Evolutionary conservation across 208 protist genomes (phyloP), one percentile per base, ranked within the genome.

Genomic region (Jaenimonas drosophilae): DNA sequence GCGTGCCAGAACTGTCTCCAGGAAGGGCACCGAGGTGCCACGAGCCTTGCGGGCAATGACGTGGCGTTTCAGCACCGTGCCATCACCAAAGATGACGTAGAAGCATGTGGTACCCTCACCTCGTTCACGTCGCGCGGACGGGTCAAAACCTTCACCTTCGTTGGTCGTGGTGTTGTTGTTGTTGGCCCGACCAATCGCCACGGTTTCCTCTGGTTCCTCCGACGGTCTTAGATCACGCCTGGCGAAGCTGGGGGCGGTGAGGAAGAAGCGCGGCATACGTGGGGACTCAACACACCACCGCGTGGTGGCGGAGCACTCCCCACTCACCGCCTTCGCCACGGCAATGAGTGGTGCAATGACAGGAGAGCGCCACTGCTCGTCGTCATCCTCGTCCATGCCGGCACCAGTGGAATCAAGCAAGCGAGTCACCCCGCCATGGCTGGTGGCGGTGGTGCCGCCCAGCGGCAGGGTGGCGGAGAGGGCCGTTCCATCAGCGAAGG

Each of bases 81-180:
- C 79, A 51, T 92, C 84, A 23, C 76, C 76, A 34, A 92, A 77
- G 6, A 76, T 44, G 26, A 76, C 50, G 51, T 80, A 77, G 49
- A 87, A 88, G 30, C 55, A 42, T 20, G 37, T 42, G 16, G 14
- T 20, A 7, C n/a, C 37, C 37, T 25, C 11, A 34, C 30, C 30
- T n/a, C n/a, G n/a, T n/a, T n/a, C n/a, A n/a, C n/a, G n/a, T n/a
- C n/a, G n/a, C n/a, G n/a, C n/a, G n/a, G n/a, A n/a, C n/a, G n/a
- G n/a, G n/a, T n/a, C n/a, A 14, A 34, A 34, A 20, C 16, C 7
- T 20, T 20, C 37, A 7, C 16, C 14, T 11, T 20, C 16, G 37
- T 42, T 42, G 37, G 23, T 25, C 7, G 37, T 25, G 16, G 37
- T 42, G 6, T 40, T 24, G 11, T 49, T 14, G 26, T 16, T 17